Percentiles rank a stretch among this genome's conserved stretches.
These are phyloP conservation scores for Exophiala xenobiotica DNA, from an alignment of 2,329 filamentous ascomycete species.

Conservation along the genomic window DNA sequence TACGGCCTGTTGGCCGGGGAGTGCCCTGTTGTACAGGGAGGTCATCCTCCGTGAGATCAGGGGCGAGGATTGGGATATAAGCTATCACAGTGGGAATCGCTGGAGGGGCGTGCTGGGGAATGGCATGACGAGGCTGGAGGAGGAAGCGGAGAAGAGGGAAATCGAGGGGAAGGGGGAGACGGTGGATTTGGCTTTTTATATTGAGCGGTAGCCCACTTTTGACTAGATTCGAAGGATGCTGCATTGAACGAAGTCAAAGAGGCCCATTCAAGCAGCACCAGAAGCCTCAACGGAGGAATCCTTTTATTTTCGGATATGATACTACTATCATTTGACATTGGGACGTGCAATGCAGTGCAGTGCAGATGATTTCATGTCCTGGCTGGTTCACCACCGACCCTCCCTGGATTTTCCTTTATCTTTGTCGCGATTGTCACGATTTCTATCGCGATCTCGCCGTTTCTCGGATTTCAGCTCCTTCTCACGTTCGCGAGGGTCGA, in stretches of 20 bases:
- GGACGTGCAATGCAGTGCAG: too few species aligned
- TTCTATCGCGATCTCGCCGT: conserved; percentile 38
- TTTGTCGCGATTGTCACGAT: conserved; percentile 33
- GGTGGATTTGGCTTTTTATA: conserved; percentile 23
- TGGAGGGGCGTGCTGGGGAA: conserved; percentile 37
- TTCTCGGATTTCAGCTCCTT: conserved; percentile 62
- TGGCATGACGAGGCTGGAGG: conserved; percentile 42
- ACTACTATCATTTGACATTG: too few species aligned
- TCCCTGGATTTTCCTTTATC: conserved; percentile 32
- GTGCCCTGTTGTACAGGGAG: conserved; percentile 38
- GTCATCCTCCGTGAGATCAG: conserved; percentile 34
- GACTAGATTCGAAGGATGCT: too few species aligned
- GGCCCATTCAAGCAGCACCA: too few species aligned
- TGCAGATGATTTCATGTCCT: not conserved
- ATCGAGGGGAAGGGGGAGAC: conserved; percentile 8
- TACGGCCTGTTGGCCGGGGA: conserved; percentile 23
- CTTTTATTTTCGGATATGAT: too few species aligned
- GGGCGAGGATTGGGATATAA: conserved; percentile 31
- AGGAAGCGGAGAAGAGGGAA: conserved; percentile 14
- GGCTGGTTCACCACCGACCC: not conserved
- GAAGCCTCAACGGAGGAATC: too few species aligned
- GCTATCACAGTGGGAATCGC: conserved; percentile 15
- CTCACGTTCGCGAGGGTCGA: conserved; percentile 84
- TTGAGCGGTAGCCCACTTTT: too few species aligned
- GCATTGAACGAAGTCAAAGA: too few species aligned